Conservation (phyloP, 371 early-diverging fungal species). For the Zychaea mexicana region DNA sequence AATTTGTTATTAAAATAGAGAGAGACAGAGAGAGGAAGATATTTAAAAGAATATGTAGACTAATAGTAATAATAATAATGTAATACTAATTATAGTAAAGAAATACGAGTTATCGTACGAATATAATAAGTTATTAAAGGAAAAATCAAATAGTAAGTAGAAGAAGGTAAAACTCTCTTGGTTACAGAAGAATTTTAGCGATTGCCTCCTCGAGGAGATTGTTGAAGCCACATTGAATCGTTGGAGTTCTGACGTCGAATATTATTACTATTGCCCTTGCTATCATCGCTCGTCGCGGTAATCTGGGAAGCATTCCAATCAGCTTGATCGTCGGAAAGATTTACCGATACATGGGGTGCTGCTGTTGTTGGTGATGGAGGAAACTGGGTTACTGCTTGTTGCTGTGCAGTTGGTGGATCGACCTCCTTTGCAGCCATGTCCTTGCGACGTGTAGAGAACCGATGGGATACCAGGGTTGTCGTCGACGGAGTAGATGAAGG, state of each 20-base stretch:
- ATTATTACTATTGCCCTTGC: conserved; percentile 8
- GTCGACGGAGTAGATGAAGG: conserved; percentile 13
- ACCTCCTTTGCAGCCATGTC: background rate
- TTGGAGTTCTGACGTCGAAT: conserved; percentile 20
- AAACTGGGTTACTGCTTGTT: background rate
- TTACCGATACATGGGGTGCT: conserved; percentile 7
- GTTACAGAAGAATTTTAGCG: conserved; percentile 2
- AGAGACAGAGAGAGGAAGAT: background rate
- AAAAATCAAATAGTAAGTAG: too few species aligned
- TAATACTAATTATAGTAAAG: background rate
- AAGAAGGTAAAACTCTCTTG: background rate
- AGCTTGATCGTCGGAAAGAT: background rate
- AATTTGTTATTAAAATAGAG: background rate
- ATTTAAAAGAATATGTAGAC: background rate
- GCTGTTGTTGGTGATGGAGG: too few species aligned
- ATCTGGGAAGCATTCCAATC: conserved; percentile 6
- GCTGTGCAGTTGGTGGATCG: background rate
- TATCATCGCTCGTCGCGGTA: background rate
- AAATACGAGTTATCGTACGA: too few species aligned
- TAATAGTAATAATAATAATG: background rate
- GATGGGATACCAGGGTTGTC: conserved; percentile 11
- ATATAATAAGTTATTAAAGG: too few species aligned
- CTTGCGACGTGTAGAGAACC: conserved; percentile 7
- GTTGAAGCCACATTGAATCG: conserved; percentile 29
- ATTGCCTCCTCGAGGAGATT: conserved; percentile 18